Percentiles rank a stretch among this genome's conserved stretches.
phyloP scores from a whole-genome alignment of 2,329 filamentous ascomycete species.

The Emmonsiellopsis sp. region DNA sequence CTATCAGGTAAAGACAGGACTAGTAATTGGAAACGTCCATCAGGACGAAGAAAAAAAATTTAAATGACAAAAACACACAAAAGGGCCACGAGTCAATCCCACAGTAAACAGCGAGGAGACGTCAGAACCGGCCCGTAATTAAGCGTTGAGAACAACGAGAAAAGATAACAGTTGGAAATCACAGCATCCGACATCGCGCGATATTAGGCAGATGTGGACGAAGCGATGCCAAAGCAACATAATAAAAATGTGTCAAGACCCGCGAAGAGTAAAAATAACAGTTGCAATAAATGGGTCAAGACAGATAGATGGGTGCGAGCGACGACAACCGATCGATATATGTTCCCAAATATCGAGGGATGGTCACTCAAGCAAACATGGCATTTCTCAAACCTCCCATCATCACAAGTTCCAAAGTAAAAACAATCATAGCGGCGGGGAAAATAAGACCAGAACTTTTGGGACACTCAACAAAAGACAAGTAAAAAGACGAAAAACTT shows the following conservation, averaged over 20 bases:
- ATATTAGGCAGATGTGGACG: not conserved
- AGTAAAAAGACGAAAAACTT: conserved; percentile 4
- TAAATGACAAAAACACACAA: conserved; percentile 4
- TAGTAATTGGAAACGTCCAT: not conserved
- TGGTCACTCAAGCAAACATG: conserved; percentile 19
- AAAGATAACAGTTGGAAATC: not conserved
- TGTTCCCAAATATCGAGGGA: conserved; percentile 1
- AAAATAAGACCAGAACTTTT: conserved; percentile 15
- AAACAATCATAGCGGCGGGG: not conserved
- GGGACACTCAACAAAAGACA: conserved; percentile 7
- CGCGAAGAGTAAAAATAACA: not conserved
- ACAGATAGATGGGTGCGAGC: not conserved
- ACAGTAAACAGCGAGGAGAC: conserved; percentile 32
- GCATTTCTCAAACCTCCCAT: conserved; percentile 28
- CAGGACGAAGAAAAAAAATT: conserved; percentile 2
- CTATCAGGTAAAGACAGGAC: not conserved
- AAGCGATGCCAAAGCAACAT: not conserved
- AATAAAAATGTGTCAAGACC: not conserved
- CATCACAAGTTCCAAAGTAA: conserved; percentile 19
- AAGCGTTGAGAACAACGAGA: conserved; percentile 10
- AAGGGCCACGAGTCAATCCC: conserved; percentile 44
- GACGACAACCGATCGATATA: conserved; percentile 6
- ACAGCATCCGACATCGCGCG: not conserved
- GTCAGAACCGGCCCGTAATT: conserved; percentile 38
- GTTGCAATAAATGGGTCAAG: not conserved